These are phyloP conservation scores for Cardamine resedifolia DNA, from an alignment of 345 rosid species.

Conservation along the genomic window DNA sequence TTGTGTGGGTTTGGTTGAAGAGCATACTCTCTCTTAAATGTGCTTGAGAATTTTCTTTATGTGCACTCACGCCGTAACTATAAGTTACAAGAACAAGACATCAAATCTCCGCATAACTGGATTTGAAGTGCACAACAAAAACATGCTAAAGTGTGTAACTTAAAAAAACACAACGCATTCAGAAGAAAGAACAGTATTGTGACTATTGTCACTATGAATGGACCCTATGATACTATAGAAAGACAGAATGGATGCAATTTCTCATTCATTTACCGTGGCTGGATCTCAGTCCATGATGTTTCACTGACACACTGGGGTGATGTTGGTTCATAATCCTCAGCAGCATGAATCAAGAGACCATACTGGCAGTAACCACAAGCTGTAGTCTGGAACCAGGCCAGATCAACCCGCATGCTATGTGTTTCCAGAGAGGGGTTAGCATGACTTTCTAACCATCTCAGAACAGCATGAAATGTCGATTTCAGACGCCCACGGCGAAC, in stretches of 20 bases:
- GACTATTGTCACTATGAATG: slow-evolving; percentile 1
- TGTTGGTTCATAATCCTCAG: slow-evolving; percentile 49
- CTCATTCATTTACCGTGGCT: slow-evolving; percentile 51
- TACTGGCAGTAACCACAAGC: slow-evolving; percentile 82
- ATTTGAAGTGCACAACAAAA: slow-evolving; percentile 9
- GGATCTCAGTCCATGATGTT: slow-evolving; percentile 43
- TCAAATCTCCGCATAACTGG: slow-evolving; percentile 28
- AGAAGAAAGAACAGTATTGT: slow-evolving; percentile 13
- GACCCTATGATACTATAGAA: not conserved
- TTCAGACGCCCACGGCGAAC: slow-evolving; percentile 80
- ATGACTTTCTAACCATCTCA: slow-evolving; percentile 88
- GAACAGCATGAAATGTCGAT: slow-evolving; percentile 64
- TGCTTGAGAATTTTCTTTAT: slow-evolving; percentile 44
- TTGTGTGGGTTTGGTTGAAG: slow-evolving; percentile 46
- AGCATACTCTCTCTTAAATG: slow-evolving; percentile 48
- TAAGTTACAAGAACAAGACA: slow-evolving; percentile 32
- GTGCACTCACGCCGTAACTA: slow-evolving; percentile 41
- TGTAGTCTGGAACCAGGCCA: slow-evolving; percentile 93
- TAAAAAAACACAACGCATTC: not conserved
- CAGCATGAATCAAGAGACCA: slow-evolving; percentile 74
- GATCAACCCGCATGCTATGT: slow-evolving; percentile 67
- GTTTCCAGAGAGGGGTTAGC: slow-evolving; percentile 80
- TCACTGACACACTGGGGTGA: slow-evolving; percentile 43
- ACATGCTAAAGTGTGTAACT: slow-evolving; percentile 12
- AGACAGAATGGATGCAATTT: slow-evolving; percentile 9